These are phyloP conservation scores for Saccharomyces cerevisiae DNA, from an alignment of 805 yeast species.

Conservation along the genomic window DNA sequence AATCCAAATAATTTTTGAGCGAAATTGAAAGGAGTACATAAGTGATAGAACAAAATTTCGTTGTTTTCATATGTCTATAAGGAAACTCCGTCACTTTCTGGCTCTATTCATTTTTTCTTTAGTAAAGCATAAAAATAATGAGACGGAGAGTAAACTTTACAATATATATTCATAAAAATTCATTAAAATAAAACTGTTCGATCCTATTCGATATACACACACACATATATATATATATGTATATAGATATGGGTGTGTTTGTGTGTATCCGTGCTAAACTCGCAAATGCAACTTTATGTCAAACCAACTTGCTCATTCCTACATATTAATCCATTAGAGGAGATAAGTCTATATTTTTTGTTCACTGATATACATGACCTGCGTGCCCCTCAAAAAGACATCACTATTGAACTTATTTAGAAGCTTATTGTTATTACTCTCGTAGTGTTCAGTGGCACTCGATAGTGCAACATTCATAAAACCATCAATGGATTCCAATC, in stretches of 20 bases:
- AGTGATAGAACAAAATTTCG: background rate
- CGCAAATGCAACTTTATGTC: background rate
- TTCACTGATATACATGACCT: conserved; percentile 32
- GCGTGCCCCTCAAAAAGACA: conserved; percentile 32
- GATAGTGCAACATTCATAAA: conserved; percentile 91
- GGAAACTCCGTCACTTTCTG: background rate
- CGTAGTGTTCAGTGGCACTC: conserved; percentile 54
- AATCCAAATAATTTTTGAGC: background rate
- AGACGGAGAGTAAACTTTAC: background rate
- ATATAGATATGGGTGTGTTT: background rate
- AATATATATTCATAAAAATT: background rate
- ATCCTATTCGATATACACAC: background rate
- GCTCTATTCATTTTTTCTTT: background rate
- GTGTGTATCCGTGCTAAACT: background rate
- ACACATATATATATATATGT: conserved; percentile 1
- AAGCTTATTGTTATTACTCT: conserved; percentile 24
- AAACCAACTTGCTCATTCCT: background rate
- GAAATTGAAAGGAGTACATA: background rate
- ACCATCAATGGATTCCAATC: conserved; percentile 84
- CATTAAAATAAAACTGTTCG: background rate
- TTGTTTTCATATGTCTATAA: background rate
- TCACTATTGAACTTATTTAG: conserved; percentile 27
- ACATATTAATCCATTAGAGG: background rate
- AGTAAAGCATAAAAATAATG: background rate
- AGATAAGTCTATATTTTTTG: conserved; percentile 7